Percentiles rank a stretch among this genome's conserved stretches.
Evolutionary conservation across 2,329 filamentous ascomycete species (phyloP).

Genomic region (Ceratocystiopsis minuta): DNA sequence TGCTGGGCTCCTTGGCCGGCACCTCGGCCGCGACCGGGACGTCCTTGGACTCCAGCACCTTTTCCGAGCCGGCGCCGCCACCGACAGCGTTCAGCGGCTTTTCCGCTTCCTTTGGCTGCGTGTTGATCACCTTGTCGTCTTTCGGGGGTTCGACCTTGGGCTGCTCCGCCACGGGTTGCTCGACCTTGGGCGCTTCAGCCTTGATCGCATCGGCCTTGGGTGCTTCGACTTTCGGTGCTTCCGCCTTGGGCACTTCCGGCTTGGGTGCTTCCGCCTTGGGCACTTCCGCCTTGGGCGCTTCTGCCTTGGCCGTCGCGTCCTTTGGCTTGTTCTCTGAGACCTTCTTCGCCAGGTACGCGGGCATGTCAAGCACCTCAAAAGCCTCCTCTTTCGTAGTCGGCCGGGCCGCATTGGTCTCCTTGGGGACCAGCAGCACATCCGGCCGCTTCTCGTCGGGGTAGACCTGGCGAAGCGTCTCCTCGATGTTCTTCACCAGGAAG

Average conservation of each 20-base stretch:
- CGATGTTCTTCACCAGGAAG: conserved; percentile 29
- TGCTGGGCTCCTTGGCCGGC: no score
- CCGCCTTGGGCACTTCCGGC: background rate
- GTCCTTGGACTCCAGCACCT: background rate
- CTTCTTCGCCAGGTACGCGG: background rate
- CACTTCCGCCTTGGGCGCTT: background rate
- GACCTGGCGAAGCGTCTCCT: conserved; percentile 22
- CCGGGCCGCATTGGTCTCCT: conserved; percentile 40
- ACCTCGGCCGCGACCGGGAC: background rate
- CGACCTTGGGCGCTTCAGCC: conserved; percentile 10
- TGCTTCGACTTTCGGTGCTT: background rate
- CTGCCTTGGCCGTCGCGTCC: background rate
- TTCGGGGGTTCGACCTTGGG: conserved; percentile 3
- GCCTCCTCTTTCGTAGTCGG: conserved; percentile 15
- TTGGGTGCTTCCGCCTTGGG: conserved; percentile 10
- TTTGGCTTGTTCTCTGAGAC: background rate
- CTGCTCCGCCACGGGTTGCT: no score
- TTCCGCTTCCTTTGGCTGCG: background rate
- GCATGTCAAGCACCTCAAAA: conserved; percentile 5
- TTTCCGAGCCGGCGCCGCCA: no score
- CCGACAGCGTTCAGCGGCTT: background rate
- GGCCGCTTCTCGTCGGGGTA: conserved; percentile 61
- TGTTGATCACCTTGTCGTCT: conserved; percentile 2
- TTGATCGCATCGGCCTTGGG: background rate
- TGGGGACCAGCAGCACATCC: conserved; percentile 47